Evolutionary conservation across 2,329 filamentous ascomycete species (phyloP).

Genomic region (Annulohypoxylon truncatum): DNA sequence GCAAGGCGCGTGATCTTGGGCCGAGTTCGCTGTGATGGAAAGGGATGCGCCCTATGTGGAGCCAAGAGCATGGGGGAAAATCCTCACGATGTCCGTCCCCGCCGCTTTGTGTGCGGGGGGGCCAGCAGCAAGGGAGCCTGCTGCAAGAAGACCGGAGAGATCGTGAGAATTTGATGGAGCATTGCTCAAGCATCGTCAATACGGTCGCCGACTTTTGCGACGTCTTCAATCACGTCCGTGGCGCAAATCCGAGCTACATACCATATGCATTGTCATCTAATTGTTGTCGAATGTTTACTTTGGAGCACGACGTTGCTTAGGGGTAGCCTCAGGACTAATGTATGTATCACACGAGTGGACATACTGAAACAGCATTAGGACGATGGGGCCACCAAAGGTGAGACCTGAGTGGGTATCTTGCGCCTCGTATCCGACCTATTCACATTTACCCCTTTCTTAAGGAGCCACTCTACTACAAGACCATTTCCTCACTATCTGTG

Average conservation of each 20-base stretch:
- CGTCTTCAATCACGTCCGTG: background rate
- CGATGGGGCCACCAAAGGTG: background rate
- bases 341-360: background rate
- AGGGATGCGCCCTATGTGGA: background rate
- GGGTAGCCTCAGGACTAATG: background rate
- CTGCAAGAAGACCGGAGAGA: background rate
- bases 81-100: background rate
- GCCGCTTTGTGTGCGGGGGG: background rate
- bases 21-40: conserved; percentile 14
- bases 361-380: background rate
- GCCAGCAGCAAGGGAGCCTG: background rate
- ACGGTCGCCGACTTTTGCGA: background rate
- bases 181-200: background rate
- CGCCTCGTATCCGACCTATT: background rate
- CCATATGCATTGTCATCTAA: background rate
- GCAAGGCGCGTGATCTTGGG: conserved; percentile 8
- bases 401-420: background rate
- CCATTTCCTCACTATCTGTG: background rate
- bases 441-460: conserved; percentile 14
- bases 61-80: background rate
- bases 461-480: background rate
- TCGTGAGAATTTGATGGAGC: background rate
- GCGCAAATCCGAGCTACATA: background rate
- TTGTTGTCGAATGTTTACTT: background rate
- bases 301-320: background rate